phyloP scores from a whole-genome alignment of 768 basidiomycete genomes.

The Russula dissimulans region DNA sequence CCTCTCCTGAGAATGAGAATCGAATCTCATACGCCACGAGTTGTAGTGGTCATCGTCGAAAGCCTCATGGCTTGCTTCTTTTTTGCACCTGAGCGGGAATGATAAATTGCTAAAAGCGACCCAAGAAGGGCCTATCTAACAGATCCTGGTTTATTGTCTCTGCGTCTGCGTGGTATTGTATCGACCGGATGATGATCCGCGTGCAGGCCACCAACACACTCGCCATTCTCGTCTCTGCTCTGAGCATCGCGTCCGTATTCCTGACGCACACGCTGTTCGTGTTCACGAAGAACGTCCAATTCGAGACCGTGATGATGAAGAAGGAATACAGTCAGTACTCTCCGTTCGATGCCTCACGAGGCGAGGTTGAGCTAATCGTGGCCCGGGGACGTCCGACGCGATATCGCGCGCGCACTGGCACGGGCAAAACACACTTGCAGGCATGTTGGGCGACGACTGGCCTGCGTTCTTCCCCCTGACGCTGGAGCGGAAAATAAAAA shows the following conservation, averaged over 20 bases:
- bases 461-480: neutral
- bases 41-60: neutral
- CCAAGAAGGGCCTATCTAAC: neutral
- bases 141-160: too few species aligned
- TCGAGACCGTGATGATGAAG: neutral
- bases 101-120: neutral
- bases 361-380: too few species aligned
- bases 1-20: neutral
- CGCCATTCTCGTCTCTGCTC: neutral
- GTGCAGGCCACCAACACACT: neutral
- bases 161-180: too few species aligned
- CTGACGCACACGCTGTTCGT: neutral
- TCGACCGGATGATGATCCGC: neutral
- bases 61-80: neutral
- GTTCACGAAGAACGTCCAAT: neutral
- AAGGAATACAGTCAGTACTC: neutral
- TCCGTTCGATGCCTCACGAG: too few species aligned
- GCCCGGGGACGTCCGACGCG: too few species aligned
- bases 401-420: too few species aligned
- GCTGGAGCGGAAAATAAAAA: neutral
- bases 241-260: neutral
- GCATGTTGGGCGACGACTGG: neutral
- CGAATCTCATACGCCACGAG: neutral
- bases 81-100: neutral
- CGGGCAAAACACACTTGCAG: too few species aligned